Conservation (phyloP, 2,329 filamentous ascomycete species). For the Neofusicoccum ribis region DNA sequence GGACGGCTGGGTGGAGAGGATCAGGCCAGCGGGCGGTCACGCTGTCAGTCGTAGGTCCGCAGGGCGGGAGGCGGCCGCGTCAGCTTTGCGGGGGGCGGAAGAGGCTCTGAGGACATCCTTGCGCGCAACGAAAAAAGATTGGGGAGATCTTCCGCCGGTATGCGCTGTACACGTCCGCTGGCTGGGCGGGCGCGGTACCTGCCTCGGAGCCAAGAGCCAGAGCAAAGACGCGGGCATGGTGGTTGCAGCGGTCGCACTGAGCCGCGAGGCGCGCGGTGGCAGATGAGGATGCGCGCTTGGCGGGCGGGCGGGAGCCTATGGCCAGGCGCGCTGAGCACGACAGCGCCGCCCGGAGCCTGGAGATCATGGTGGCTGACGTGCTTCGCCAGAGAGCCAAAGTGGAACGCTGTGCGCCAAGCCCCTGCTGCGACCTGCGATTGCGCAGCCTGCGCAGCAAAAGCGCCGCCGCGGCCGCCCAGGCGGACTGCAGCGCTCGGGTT, state of each 20-base stretch:
- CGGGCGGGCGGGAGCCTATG: background rate
- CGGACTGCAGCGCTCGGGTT: background rate
- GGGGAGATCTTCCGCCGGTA: conserved; percentile 4
- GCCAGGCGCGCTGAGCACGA: too few species aligned
- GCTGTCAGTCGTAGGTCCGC: conserved; percentile 3
- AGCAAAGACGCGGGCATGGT: background rate
- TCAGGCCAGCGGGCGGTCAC: conserved; percentile 14
- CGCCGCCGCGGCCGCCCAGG: background rate
- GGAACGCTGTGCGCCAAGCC: conserved; percentile 8
- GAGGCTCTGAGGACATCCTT: conserved; percentile 14
- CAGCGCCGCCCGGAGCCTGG: background rate
- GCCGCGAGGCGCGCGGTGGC: background rate
- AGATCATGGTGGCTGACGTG: background rate
- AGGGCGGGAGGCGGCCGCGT: conserved; percentile 14
- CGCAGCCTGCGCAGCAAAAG: background rate
- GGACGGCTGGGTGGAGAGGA: background rate
- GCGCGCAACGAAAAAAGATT: background rate
- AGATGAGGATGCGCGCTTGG: conserved; percentile 13
- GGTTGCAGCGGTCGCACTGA: background rate
- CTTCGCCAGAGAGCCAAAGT: conserved; percentile 7
- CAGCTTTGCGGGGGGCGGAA: conserved; percentile 7
- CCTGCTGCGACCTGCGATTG: background rate
- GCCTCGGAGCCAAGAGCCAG: background rate
- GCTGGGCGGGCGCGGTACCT: background rate
- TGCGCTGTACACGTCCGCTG: background rate